Conservation (phyloP, 75 land plant genomes). For the Selaginella moellendorffii region DNA sequence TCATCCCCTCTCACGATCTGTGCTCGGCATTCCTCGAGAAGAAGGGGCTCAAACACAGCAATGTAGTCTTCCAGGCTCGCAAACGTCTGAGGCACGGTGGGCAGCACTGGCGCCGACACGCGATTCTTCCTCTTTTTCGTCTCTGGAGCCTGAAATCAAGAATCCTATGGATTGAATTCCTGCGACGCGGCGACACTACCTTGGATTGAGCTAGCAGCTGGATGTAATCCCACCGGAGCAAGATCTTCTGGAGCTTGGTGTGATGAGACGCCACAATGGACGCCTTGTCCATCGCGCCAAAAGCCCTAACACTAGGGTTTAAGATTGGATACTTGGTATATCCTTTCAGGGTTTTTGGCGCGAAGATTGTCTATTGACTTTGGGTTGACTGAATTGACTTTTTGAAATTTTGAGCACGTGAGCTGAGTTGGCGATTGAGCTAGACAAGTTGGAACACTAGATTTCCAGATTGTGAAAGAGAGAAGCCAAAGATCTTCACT, state of each 20-base stretch:
- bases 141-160: constrained; percentile 10
- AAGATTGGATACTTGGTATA: too few species aligned
- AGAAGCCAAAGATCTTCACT: too few species aligned
- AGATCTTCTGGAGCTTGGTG: constrained; percentile 44
- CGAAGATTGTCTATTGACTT: too few species aligned
- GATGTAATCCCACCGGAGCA: constrained; percentile 80
- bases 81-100: constrained; percentile 46
- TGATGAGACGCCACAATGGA: constrained; percentile 15
- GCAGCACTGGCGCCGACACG: constrained; percentile 17
- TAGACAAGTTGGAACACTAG: too few species aligned
- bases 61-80: constrained; percentile 55
- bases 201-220: constrained; percentile 34
- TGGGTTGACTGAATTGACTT: too few species aligned
- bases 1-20: constrained; percentile 59
- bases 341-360: too few species aligned
- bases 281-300: background rate
- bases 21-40: constrained; percentile 84
- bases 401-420: too few species aligned
- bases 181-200: constrained; percentile 12
- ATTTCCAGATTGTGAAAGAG: too few species aligned
- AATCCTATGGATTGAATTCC: background rate
- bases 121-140: constrained; percentile 13
- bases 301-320: too few species aligned
- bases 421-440: too few species aligned
- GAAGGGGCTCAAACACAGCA: constrained; percentile 65